Percentiles rank a stretch among this genome's conserved stretches.
phyloP scores from a whole-genome alignment of 106 monocot genomes.

The Dioscorea dumetorum region DNA sequence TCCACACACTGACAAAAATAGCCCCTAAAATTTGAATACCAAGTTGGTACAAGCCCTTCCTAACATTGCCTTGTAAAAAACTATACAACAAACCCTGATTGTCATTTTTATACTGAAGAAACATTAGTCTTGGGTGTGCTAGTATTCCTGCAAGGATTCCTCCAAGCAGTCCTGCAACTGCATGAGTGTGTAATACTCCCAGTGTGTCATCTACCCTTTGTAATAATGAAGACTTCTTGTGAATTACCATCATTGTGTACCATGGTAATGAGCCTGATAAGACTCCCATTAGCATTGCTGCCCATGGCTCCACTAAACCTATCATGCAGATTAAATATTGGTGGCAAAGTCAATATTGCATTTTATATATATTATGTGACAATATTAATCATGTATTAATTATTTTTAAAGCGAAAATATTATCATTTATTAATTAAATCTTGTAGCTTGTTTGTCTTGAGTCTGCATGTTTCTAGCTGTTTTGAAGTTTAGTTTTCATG shows the following conservation, averaged over 20 bases:
- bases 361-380: no score
- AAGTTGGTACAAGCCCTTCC: constrained; percentile 10
- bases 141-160: constrained; percentile 1
- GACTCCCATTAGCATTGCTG: constrained; percentile 26
- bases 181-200: not conserved
- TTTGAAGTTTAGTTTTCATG: no score
- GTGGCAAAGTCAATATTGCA: no score
- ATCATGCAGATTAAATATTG: not conserved
- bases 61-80: constrained; percentile 11
- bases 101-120: no score
- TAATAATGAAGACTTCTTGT: constrained; percentile 9
- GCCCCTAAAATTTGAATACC: constrained; percentile 20
- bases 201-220: constrained; percentile 12
- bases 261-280: constrained; percentile 22
- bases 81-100: constrained; percentile 4
- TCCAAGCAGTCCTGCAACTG: not conserved
- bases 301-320: constrained; percentile 41
- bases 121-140: constrained; percentile 1
- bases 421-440: no score
- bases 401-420: no score
- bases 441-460: no score
- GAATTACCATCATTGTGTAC: constrained; percentile 26
- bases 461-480: no score
- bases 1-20: constrained; percentile 18
- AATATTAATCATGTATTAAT: no score